Evolutionary conservation across 2,329 filamentous ascomycete genomes (phyloP), one percentile per base, ranked within the genome.

Genomic region (Coniochaeta prunicola): DNA sequence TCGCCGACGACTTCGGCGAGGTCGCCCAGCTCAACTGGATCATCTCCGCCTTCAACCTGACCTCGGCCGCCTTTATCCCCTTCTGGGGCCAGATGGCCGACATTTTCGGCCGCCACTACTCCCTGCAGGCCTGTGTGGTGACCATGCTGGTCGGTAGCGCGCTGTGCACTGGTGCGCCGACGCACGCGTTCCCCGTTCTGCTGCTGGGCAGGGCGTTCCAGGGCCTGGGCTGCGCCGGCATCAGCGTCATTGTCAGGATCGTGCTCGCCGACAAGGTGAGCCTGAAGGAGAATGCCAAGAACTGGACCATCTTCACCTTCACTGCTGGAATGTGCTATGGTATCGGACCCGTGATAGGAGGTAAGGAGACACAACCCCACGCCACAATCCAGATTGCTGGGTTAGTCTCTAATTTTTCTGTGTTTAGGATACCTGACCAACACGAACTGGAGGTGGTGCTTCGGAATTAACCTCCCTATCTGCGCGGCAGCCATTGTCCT

Each of bases 31-130:
- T 87, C 2, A 88, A 87, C 66, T 89, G 85, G 85, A 87, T 90
- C 65, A 81, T 89, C 19, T 86, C 86, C 0, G 77, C 85, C 7
- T 90, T 88, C 70, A 89, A 85, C 57, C 74, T 90, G 15, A 86
- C 85, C 0, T 83, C 83, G 0, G 85, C 86, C 1, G 81, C 85
- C 1, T 89, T 88, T 63, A 84, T 89, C 9, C 86, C 86, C 3
- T 80, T 82, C 57, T 88, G 85, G 72, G 84, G 82, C 1, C 85
- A 88, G 64, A 76, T 86, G 50, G 80, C 83, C 17, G 84, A 89
- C 63, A 78, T 88, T 30, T 88, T 86, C 63, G 86, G 86, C 17
- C 79, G 86, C 2, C 81, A 88, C 66, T 73, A 72, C 6, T 75
- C 81, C 5, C 73, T 90, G 8, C 84, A 87, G 55, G 72, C 78